Base-by-base conservation (phyloP, 228 moss, liverwort and hornwort genomes). In the Sphagnum magellanicum region DNA sequence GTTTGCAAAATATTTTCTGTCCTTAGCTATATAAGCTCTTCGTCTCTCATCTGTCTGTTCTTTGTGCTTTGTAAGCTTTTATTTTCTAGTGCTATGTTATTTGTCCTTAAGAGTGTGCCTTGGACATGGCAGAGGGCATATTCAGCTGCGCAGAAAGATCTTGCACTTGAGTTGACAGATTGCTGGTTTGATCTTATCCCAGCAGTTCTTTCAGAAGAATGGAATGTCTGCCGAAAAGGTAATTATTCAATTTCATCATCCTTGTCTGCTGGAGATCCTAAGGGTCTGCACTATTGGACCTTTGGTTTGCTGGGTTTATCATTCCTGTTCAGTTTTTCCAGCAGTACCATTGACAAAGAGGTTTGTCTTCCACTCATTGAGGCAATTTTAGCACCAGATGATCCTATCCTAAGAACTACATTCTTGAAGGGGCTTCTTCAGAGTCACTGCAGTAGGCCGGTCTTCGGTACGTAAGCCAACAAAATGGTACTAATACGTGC, bases 181-280 rank as follows among this genome's bases (percentile, higher is more conserved):
- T 98, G 94, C 78, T 98, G 98, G 98, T 89, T 92, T 78, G 98
- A 98, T 87, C 87, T 98, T 61, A 90, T 94, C 73, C 98, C 98
- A 65, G 79, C 88, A 72, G 94, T 94, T 70, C 84, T 98, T 49
- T 65, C 73, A 55, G 98, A 98, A 72, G 98, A 98, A 70, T 98
- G 98, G 98, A 92, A 89, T 66, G 84, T 98, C 49, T 89, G 90
- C 79, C 85, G 86, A 64, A 98, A 94, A 85, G 98, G 98, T 98
- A 74, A 50, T 65, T 60, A 17, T 70, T 14, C 68, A 55, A 55
- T 12, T 32, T 32, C 32, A 32, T 32, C 32, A 32, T 32, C 32
- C 32, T 32, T 32, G 32, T 32, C 32, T 2, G 32, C 32, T 32
- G 32, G 32, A 32, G 32, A 32, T 32, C 32, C 32, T 32, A 32